phyloP scores from a whole-genome alignment of 306 rosid species.

The Vigna mungo region DNA sequence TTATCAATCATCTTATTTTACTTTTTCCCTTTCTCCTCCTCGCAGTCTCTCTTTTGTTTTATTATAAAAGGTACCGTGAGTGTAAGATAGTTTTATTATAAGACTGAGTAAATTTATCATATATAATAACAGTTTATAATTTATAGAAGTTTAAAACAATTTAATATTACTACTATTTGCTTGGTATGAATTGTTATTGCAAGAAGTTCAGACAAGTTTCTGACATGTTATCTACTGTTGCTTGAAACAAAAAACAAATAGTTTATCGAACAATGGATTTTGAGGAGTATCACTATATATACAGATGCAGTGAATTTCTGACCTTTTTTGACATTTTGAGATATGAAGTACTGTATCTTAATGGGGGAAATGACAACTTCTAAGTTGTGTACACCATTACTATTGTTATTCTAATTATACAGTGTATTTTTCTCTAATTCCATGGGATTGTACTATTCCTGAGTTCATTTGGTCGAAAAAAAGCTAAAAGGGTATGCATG shows the following conservation, averaged over 20 bases:
- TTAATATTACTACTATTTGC: too few species aligned
- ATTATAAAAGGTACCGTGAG: too few species aligned
- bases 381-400: background rate
- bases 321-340: background rate
- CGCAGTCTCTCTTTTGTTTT: too few species aligned
- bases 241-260: background rate
- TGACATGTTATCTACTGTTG: background rate
- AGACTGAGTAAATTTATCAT: too few species aligned
- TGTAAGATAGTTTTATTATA: too few species aligned
- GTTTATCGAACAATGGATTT: background rate
- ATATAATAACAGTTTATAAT: too few species aligned
- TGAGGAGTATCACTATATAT: background rate
- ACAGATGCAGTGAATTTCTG: conserved; percentile 17
- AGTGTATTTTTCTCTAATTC: background rate
- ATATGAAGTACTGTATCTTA: background rate
- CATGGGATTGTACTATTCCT: conserved; percentile 40
- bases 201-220: background rate
- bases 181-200: background rate
- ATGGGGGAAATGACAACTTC: background rate
- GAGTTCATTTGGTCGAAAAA: conserved; percentile 24
- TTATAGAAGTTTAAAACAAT: too few species aligned
- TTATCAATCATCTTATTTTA: too few species aligned
- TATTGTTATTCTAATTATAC: background rate
- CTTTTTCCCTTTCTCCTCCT: too few species aligned
- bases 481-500: background rate